Conservation (phyloP, 2,329 filamentous ascomycete species). For the Penicillium sp. region DNA sequence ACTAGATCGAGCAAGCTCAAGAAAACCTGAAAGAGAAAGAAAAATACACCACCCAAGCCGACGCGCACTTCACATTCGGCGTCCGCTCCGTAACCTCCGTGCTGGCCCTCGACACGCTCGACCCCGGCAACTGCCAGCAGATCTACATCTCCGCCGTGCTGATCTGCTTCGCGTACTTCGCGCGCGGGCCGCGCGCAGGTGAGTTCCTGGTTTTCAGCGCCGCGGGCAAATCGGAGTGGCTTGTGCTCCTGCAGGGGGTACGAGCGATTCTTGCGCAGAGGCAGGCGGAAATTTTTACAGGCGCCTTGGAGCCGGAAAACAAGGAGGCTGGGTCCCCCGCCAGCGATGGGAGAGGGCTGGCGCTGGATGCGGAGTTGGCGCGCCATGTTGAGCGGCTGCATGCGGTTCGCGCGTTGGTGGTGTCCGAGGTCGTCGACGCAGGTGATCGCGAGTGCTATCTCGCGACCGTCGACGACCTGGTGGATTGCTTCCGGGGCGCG, state of each 20-base stretch:
- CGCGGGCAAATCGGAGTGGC: slow-evolving; percentile 36
- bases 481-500: slow-evolving; percentile 23
- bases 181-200: slow-evolving; percentile 31
- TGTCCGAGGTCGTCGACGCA: not conserved
- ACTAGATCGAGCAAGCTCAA: no score
- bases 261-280: slow-evolving; percentile 28
- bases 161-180: slow-evolving; percentile 43
- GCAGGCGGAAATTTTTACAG: slow-evolving; percentile 31
- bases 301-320: slow-evolving; percentile 21
- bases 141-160: slow-evolving; percentile 39
- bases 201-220: slow-evolving; percentile 42
- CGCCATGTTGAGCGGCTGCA: slow-evolving; percentile 23
- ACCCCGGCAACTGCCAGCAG: slow-evolving; percentile 35
- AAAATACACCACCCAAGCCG: slow-evolving; percentile 34
- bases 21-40: slow-evolving; percentile 22
- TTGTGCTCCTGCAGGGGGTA: slow-evolving; percentile 38
- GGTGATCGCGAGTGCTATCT: slow-evolving; percentile 13
- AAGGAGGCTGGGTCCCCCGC: not conserved
- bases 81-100: slow-evolving; percentile 38
- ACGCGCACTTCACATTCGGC: slow-evolving; percentile 42
- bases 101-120: slow-evolving; percentile 26
- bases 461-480: slow-evolving; percentile 20
- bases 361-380: slow-evolving; percentile 23
- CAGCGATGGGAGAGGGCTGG: not conserved
- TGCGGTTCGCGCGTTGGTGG: slow-evolving; percentile 16